A percentile compares a stretch with the other conserved stretches of the same genome.
Conservation (phyloP, 257 asterid species). For the Rhazya stricta region DNA sequence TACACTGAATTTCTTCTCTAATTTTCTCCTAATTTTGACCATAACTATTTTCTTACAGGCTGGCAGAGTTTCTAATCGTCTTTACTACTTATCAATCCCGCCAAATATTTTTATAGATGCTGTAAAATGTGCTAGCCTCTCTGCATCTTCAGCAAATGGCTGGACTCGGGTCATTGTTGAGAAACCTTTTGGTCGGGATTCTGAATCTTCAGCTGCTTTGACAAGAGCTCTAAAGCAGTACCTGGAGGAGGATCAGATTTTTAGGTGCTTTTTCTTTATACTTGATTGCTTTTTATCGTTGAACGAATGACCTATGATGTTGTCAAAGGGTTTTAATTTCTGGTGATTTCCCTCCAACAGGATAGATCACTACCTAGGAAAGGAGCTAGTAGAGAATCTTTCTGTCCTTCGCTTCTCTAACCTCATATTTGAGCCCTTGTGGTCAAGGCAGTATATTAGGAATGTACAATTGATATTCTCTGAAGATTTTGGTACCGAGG, state of each 20-base stretch:
- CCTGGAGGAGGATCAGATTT: constrained; percentile 86
- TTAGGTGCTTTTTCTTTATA: constrained; percentile 41
- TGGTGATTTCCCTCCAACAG: constrained; percentile 32
- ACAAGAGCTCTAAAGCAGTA: constrained; percentile 80
- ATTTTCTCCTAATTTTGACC: constrained; percentile 5
- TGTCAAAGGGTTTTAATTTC: neutral
- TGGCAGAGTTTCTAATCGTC: constrained; percentile 76
- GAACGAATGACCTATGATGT: neutral
- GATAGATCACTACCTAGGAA: constrained; percentile 98
- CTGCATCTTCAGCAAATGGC: constrained; percentile 79
- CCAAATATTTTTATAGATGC: constrained; percentile 88
- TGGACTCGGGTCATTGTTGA: constrained; percentile 98
- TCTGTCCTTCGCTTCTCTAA: constrained; percentile 94
- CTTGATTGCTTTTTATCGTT: constrained; percentile 1
- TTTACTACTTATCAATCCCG: constrained; percentile 89
- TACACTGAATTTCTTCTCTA: neutral
- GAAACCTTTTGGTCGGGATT: constrained; percentile 97
- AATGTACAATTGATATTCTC: constrained; percentile 95
- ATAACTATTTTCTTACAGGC: constrained; percentile 38
- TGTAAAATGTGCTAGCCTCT: constrained; percentile 81
- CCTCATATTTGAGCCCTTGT: constrained; percentile 86
- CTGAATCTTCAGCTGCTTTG: constrained; percentile 91
- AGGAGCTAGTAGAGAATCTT: constrained; percentile 96
- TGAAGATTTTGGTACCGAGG: constrained; percentile 98
- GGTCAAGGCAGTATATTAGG: constrained; percentile 95